phyloP scores from a whole-genome alignment of 2,329 filamentous ascomycete genomes.

The Metarhizium brunneum region DNA sequence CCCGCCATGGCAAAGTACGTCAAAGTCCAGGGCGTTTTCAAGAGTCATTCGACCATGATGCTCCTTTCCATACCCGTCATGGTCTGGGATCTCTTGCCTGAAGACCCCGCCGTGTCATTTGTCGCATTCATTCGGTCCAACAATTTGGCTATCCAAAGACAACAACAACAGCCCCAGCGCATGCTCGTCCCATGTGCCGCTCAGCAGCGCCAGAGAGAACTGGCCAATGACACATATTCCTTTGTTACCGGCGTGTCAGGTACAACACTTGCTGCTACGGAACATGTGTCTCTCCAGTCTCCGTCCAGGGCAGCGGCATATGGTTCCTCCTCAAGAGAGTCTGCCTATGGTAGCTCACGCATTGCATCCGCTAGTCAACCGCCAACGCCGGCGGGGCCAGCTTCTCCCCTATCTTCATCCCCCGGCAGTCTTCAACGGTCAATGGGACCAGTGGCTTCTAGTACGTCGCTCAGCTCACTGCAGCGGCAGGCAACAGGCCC shows the following conservation, averaged over 20 bases:
- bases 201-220: constrained; percentile 9
- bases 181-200: neutral
- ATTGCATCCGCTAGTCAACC: constrained; percentile 10
- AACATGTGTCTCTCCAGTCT: constrained; percentile 11
- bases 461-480: constrained; percentile 14
- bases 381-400: constrained; percentile 10
- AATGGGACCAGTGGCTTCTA: constrained; percentile 13
- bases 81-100: constrained; percentile 50
- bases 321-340: neutral
- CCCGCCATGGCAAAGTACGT: constrained; percentile 50
- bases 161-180: constrained; percentile 11
- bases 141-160: constrained; percentile 34
- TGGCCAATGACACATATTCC: constrained; percentile 10
- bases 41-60: constrained; percentile 50
- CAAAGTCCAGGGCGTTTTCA: constrained; percentile 52
- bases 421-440: constrained; percentile 11
- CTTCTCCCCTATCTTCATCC: constrained; percentile 13
- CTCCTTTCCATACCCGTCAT: constrained; percentile 49
- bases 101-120: constrained; percentile 47
- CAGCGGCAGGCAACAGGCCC: constrained; percentile 13
- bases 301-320: neutral
- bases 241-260: constrained; percentile 23
- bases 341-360: neutral
- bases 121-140: constrained; percentile 51
- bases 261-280: constrained; percentile 23